Base-by-base conservation (phyloP, 768 basidiomycete genomes). In the Naematelia aurantialba region DNA sequence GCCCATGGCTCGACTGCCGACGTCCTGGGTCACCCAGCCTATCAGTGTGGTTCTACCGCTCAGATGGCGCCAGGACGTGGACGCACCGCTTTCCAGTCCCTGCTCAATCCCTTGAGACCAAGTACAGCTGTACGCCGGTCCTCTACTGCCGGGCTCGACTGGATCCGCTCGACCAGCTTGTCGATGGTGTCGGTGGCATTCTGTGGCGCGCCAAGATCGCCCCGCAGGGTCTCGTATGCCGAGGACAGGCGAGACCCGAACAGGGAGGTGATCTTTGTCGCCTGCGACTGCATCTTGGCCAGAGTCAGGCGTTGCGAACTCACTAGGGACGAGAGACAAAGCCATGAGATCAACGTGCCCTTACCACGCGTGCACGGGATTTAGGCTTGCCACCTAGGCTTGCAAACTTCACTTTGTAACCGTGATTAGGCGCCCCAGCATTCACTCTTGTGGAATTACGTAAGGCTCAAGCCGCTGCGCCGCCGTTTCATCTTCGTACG, bases 71-170 rank as follows among this genome's bases (percentile, higher is more conserved):
- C 34, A 50, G 39, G 11, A 19, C 8, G 14, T 19, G 19, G 31
- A 67, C 76, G 57, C 45, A 78, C 78, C 60, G 86, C 82, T 75
- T 89, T 93, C 81, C 88, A 91, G 76, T 96, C 93, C 59, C 92
- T 84, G 47, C 87, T 81, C 54, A 98, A 85, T 21, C 93, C 94
- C 75, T 98, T 98, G 65, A 99, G 83, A 0, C 91, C 85, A 53
- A 96, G 80, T n/a, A 99, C 87, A 0, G 94, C 88, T 25, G 94
- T 94, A 58, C 91, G 84, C 67, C 96, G 82, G 79, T 98, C 96
- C 27, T 91, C 88, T 14, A 93, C 84, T 24, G 89, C 84, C 0
- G 89, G 87, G 2, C 88, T 85, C n/a, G 92, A 91, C 19, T 90
- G 88, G 21, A 99, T 84, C 27, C 91, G 81, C 74, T 96, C 92